Base-by-base conservation (phyloP, 805 yeast genomes). In the Wickerhamia fluorescens region DNA sequence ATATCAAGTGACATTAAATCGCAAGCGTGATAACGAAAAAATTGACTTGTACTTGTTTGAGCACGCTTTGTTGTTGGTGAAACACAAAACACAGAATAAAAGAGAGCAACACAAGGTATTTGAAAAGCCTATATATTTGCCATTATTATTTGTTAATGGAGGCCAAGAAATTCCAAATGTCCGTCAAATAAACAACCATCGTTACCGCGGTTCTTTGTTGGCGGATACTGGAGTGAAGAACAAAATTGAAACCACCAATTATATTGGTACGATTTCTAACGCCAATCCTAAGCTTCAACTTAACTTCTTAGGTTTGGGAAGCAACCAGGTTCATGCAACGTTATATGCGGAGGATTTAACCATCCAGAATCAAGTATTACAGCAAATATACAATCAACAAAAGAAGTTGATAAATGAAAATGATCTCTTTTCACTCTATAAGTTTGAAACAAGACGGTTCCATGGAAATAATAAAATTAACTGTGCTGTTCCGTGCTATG, bases 401-500 rank as follows among this genome's bases (percentile, higher is more conserved):
- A 72, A 67, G 41, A 74, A 77, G 35, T 60, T 88, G 42, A 71
- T 82, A 30, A 75, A 68, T 28, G 73, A 75, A 30, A 74, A 86
- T 36, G 92, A 86, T 42, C 80, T 89, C 37, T 87, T 82, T 53
- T 78, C 92, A 1, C 61, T 80, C 38, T 75, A 78, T 11, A 80
- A 86, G 36, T 66, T 85, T 31, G 83, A 81, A 39, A 78, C 85
- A 14, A 68, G 81, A 36, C 75, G 75, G 45, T 88, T 88, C 54
- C 86, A 76, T 40, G 74, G 77, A 27, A 64, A 68, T 67, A 64
- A 88, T 48, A 73, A 81, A 36, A 83, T 89, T 44, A 87, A 85
- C 49, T 87, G 96, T 62, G 89, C 87, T 16, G 87, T 83, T 22
- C 94, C 96, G 19, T 81, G 84, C 53, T 95, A 92, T 49, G 96